Evolutionary conservation across 2,329 filamentous ascomycete species (phyloP).

Genomic region (Nemania sp.): DNA sequence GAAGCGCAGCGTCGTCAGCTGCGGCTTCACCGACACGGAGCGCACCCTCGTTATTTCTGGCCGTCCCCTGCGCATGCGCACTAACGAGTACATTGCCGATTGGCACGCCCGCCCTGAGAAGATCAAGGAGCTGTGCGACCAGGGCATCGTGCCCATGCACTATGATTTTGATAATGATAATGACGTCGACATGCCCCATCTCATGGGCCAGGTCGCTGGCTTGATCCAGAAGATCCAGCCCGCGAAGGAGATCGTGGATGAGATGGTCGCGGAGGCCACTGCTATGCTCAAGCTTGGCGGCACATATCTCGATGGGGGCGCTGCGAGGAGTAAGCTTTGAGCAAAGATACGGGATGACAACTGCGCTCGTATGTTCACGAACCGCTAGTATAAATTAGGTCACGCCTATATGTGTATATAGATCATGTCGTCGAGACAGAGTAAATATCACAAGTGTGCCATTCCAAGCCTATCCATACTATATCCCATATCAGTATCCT

Average conservation of each 20-base stretch:
- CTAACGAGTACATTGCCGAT: conserved; percentile 83
- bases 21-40: conserved; percentile 81
- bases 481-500: too few species aligned
- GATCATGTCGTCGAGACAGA: not conserved
- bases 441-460: not conserved
- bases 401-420: not conserved
- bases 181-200: conserved; percentile 85
- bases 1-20: conserved; percentile 85
- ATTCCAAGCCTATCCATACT: not conserved
- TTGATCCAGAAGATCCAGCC: conserved; percentile 82
- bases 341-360: not conserved
- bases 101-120: conserved; percentile 84
- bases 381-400: not conserved
- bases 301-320: conserved; percentile 63
- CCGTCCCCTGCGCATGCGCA: conserved; percentile 80
- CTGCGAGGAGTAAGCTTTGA: conserved; percentile 58
- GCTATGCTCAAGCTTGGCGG: conserved; percentile 73
- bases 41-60: conserved; percentile 86
- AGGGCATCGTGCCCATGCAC: conserved; percentile 83
- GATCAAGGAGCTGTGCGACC: conserved; percentile 79
- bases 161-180: conserved; percentile 85
- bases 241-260: conserved; percentile 84
- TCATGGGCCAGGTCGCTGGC: conserved; percentile 95
- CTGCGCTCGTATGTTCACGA: not conserved
- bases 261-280: conserved; percentile 86